Conservation (phyloP, 352 stramenopile species). For the Phytophthora constricta region DNA sequence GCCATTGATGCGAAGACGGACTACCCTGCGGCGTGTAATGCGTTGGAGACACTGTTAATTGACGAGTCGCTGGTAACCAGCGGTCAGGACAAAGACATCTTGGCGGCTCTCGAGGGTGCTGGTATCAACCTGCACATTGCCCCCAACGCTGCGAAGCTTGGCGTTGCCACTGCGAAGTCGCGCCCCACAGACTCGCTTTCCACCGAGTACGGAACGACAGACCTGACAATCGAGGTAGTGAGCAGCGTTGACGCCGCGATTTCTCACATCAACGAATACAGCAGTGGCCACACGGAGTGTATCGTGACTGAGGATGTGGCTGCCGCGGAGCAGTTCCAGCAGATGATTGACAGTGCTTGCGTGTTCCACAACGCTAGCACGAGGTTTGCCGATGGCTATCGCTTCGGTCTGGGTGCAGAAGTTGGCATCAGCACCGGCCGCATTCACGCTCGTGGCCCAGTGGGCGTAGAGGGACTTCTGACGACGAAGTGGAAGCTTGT, state of each 20-base stretch:
- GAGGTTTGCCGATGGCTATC: slow-evolving; percentile 95
- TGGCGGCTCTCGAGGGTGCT: slow-evolving; percentile 85
- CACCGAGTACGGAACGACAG: slow-evolving; percentile 95
- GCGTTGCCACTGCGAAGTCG: slow-evolving; percentile 74
- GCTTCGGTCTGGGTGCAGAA: slow-evolving; percentile 98
- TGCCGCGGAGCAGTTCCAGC: slow-evolving; percentile 76
- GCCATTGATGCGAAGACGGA: slow-evolving; percentile 98
- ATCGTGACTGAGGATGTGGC: slow-evolving; percentile 95
- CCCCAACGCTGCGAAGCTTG: slow-evolving; percentile 81
- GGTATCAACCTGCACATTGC: slow-evolving; percentile 95
- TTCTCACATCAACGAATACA: slow-evolving; percentile 96
- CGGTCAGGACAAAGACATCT: slow-evolving; percentile 74
- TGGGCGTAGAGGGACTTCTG: slow-evolving; percentile 97
- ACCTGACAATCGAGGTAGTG: slow-evolving; percentile 95
- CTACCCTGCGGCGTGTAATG: slow-evolving; percentile 98
- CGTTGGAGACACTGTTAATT: slow-evolving; percentile 96
- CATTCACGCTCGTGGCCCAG: slow-evolving; percentile 96
- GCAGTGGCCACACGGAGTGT: slow-evolving; percentile 96
- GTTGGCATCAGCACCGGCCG: slow-evolving; percentile 97
- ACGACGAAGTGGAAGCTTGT: slow-evolving; percentile 98
- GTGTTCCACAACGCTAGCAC: slow-evolving; percentile 99
- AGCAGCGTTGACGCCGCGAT: slow-evolving; percentile 90
- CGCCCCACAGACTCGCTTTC: slow-evolving; percentile 81
- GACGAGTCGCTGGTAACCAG: slow-evolving; percentile 88
- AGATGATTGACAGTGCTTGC: slow-evolving; percentile 95